Conservation (phyloP, 257 asterid species). For the Solanum chmielewskii region DNA sequence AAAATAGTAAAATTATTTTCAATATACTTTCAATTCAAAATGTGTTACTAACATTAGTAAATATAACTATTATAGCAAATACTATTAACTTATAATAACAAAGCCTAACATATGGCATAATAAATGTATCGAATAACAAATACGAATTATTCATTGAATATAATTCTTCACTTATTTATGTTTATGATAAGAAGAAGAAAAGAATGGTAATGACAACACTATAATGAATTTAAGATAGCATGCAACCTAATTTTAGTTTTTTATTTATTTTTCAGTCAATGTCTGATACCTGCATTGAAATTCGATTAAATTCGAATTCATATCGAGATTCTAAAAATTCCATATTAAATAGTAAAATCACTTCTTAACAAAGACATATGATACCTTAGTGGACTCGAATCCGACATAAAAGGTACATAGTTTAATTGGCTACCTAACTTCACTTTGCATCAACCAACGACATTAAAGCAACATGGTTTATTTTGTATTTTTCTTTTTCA, state of each 20-base stretch:
- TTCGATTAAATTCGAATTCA: no score
- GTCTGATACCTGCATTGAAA: no score
- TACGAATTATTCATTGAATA: background rate
- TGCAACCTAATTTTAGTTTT: background rate
- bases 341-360: fast-evolving
- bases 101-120: background rate
- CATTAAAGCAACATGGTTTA: background rate
- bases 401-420: background rate
- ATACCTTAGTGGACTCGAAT: background rate
- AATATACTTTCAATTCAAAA: background rate
- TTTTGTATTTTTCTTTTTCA: background rate
- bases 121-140: background rate
- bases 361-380: no score
- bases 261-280: no score
- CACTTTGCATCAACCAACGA: background rate
- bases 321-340: no score
- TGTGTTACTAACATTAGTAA: background rate
- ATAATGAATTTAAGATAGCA: background rate
- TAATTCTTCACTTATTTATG: background rate
- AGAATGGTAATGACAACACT: background rate
- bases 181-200: background rate
- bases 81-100: background rate
- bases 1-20: background rate
- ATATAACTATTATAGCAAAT: no score
- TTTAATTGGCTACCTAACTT: background rate